Percentiles rank a stretch among this genome's conserved stretches.
Conservation (phyloP, 345 rosid species). For the Clausena lansium region DNA sequence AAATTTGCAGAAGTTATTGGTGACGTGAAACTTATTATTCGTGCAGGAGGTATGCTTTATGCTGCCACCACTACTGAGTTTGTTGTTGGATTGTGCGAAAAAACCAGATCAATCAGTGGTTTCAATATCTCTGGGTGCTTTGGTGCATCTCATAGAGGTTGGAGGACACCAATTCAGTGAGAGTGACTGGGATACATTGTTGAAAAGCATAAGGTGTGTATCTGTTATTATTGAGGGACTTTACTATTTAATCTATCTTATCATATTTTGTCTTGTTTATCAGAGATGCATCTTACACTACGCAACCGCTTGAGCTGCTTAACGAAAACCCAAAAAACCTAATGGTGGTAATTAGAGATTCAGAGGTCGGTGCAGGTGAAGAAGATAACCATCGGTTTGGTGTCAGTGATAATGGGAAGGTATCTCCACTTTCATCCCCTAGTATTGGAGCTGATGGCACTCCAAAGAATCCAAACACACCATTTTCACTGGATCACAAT, state of each 20-base stretch:
- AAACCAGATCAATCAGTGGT: slow-evolving; percentile 96
- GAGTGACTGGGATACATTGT: slow-evolving; percentile 90
- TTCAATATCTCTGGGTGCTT: slow-evolving; percentile 92
- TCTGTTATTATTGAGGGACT: background rate
- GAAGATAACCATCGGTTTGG: slow-evolving; percentile 37
- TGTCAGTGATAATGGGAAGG: slow-evolving; percentile 32
- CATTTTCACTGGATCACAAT: slow-evolving; percentile 28
- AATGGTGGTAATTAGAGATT: slow-evolving; percentile 36
- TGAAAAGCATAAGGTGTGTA: slow-evolving; percentile 91
- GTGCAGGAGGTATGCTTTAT: slow-evolving; percentile 96
- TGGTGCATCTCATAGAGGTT: slow-evolving; percentile 96
- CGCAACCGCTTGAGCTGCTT: slow-evolving; percentile 96
- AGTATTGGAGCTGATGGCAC: slow-evolving; percentile 32
- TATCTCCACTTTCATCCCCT: slow-evolving; percentile 35
- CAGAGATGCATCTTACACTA: slow-evolving; percentile 96
- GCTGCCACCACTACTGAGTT: slow-evolving; percentile 90
- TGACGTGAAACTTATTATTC: slow-evolving; percentile 6
- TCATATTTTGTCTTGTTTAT: slow-evolving; percentile 15
- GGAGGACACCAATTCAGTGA: slow-evolving; percentile 99
- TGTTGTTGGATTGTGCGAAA: slow-evolving; percentile 96
- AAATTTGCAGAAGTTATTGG: slow-evolving; percentile 7
- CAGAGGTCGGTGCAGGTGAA: slow-evolving; percentile 41
- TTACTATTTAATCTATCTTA: slow-evolving; percentile 4
- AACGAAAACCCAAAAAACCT: slow-evolving; percentile 55
- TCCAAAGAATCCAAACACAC: slow-evolving; percentile 23